Conservation (phyloP, 306 rosid genomes). For the Geum urbanum region DNA sequence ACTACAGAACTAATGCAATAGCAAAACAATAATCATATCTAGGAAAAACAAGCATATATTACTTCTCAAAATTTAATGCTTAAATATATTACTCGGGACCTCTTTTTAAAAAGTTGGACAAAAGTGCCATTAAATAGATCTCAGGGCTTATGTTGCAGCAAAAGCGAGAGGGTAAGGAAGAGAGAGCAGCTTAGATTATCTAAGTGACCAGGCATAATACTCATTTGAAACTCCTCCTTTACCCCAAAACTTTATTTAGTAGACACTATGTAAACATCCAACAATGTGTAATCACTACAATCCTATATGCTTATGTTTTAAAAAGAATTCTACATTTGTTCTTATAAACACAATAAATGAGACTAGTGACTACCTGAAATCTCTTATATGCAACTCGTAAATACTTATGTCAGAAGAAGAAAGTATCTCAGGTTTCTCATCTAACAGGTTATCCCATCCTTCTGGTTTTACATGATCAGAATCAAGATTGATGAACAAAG, state of each 20-base stretch:
- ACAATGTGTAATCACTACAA: not conserved
- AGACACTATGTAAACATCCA: not conserved
- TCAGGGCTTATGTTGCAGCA: not conserved
- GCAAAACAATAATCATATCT: not conserved
- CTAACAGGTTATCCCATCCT: conserved; percentile 69
- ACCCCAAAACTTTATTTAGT: not conserved
- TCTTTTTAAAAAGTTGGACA: not conserved
- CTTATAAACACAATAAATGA: conserved; percentile 14
- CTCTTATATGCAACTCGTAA: conserved; percentile 85
- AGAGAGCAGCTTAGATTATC: not conserved
- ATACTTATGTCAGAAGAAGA: conserved; percentile 82
- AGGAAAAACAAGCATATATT: not conserved
- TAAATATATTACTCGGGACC: not conserved
- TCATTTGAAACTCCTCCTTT: not conserved
- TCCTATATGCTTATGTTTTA: not conserved
- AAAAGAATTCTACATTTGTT: conserved; percentile 15
- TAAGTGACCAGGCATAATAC: not conserved
- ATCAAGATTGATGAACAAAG: conserved; percentile 59
- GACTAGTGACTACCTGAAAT: conserved; percentile 62
- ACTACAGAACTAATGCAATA: conserved; percentile 19
- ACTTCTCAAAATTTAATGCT: not conserved
- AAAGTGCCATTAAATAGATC: conserved; percentile 2
- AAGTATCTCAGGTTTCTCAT: conserved; percentile 58
- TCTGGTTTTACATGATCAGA: conserved; percentile 61
- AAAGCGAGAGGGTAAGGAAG: not conserved